Conservation (phyloP, 176 grass and related monocot species). For the Bromus sterilis region DNA sequence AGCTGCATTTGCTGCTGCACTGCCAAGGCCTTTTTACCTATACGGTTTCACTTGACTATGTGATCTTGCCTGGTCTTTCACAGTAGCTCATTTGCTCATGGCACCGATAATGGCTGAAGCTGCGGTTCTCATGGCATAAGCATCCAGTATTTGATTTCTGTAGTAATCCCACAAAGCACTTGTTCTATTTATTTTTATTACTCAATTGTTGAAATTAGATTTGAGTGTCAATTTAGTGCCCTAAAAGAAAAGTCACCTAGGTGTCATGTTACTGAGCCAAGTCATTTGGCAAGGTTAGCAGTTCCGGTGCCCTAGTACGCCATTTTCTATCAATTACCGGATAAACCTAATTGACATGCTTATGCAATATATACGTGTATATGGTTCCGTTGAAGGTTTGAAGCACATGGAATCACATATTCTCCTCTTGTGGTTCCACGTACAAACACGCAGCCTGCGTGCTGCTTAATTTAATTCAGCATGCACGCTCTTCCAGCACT, state of each 20-base stretch:
- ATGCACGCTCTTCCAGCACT: neutral
- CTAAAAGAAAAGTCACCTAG: neutral
- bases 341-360: neutral
- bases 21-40: neutral
- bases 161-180: neutral
- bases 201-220: neutral
- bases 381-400: neutral
- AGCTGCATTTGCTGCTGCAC: neutral
- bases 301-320: neutral
- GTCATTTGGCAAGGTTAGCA: neutral
- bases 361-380: neutral
- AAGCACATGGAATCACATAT: neutral
- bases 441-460: neutral
- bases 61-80: neutral
- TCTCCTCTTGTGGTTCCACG: neutral
- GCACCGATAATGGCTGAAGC: neutral
- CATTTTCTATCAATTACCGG: neutral
- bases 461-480: neutral
- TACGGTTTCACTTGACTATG: neutral
- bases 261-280: neutral
- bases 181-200: neutral
- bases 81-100: neutral
- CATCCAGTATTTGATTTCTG: neutral
- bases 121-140: neutral
- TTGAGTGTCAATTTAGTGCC: neutral